These are phyloP conservation scores for Macrophomina phaseolina DNA, from an alignment of 2,329 filamentous ascomycete genomes.

Conservation along the genomic window DNA sequence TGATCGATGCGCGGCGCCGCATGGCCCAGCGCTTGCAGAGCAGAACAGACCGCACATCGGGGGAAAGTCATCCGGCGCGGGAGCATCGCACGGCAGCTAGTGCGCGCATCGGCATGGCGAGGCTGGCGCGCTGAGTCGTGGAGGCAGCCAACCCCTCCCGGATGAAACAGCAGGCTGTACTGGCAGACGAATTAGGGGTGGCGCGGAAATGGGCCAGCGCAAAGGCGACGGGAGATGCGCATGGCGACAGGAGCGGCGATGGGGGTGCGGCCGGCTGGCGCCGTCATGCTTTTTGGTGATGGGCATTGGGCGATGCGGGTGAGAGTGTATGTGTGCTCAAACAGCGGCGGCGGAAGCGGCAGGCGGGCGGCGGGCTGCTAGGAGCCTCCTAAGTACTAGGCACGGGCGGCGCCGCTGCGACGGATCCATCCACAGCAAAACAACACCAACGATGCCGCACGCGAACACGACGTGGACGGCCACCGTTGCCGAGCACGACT, in stretches of 20 bases:
- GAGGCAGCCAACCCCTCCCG: slow-evolving; percentile 3
- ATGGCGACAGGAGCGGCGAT: background rate
- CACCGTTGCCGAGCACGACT: slow-evolving; percentile 13
- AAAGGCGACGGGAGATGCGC: background rate
- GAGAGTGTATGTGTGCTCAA: too few relatives aligned
- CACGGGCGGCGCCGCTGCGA: background rate
- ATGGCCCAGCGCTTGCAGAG: slow-evolving; percentile 1
- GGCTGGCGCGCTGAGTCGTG: slow-evolving; percentile 15
- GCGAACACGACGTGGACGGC: background rate
- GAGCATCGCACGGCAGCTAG: slow-evolving; percentile 12
- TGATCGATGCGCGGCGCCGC: slow-evolving; percentile 8
- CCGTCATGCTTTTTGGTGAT: background rate
- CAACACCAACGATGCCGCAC: background rate
- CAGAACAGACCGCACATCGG: background rate
- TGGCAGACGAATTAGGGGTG: slow-evolving; percentile 3
- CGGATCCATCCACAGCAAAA: background rate
- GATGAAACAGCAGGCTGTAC: slow-evolving; percentile 18
- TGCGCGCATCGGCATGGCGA: slow-evolving; percentile 6
- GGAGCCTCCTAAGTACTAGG: background rate
- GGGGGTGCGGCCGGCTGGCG: background rate
- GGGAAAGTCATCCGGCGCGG: slow-evolving; percentile 4
- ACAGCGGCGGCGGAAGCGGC: background rate
- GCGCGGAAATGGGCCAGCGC: background rate
- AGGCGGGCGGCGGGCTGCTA: background rate
- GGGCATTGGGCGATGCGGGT: too few relatives aligned